Evolutionary conservation across 306 rosid genomes (phyloP).

Genomic region (Vicia villosa): DNA sequence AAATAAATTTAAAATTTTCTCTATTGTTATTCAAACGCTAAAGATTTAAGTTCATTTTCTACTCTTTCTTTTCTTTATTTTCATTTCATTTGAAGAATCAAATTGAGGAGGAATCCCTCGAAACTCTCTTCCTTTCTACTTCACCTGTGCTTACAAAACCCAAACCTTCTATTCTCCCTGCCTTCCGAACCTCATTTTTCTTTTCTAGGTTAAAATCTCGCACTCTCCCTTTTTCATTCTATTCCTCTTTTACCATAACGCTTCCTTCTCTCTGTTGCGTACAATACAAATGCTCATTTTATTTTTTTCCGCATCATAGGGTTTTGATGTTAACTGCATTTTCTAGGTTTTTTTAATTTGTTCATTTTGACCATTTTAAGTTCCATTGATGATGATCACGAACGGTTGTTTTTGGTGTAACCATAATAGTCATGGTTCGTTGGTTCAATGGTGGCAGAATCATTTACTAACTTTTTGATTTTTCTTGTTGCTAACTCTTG

Average conservation of each 20-base stretch:
- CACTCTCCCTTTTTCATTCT: neutral
- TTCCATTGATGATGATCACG: neutral
- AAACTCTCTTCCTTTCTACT: too few relatives aligned
- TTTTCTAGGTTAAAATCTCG: too few relatives aligned
- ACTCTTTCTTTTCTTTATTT: too few relatives aligned
- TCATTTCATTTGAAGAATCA: too few relatives aligned
- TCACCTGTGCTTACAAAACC: too few relatives aligned
- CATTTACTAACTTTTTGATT: neutral
- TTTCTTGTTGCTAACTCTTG: neutral
- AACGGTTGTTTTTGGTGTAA: neutral
- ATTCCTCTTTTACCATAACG: neutral
- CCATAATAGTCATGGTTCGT: neutral
- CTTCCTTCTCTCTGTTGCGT: neutral
- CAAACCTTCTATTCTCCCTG: too few relatives aligned
- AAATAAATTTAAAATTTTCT: too few relatives aligned
- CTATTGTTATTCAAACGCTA: too few relatives aligned
- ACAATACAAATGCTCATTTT: neutral
- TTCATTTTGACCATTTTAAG: neutral
- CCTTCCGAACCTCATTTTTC: too few relatives aligned
- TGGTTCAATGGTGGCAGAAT: neutral
- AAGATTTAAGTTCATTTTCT: too few relatives aligned
- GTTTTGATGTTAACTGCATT: constrained; percentile 1
- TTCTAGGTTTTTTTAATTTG: neutral
- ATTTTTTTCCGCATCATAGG: neutral
- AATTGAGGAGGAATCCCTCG: too few relatives aligned